Conservation (phyloP, 176 grass and related monocot species). For the Triticum timopheevii region DNA sequence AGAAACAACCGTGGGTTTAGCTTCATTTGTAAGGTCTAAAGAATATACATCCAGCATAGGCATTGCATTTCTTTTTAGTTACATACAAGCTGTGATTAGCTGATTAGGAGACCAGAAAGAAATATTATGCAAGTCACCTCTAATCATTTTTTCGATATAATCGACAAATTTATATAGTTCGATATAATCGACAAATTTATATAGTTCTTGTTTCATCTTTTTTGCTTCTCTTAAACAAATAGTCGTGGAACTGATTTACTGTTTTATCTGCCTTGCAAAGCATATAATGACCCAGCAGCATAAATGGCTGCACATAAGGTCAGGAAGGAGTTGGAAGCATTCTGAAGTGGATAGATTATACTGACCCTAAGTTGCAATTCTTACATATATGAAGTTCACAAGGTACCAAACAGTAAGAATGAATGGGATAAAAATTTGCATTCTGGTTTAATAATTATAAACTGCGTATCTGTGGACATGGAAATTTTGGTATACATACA, state of each 20-base stretch:
- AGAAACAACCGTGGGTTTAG: conserved; percentile 22
- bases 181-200: neutral
- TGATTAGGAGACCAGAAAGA: neutral
- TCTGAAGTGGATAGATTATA: neutral
- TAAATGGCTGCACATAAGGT: conserved; percentile 7
- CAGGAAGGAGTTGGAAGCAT: neutral
- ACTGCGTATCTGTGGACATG: neutral
- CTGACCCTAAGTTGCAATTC: neutral
- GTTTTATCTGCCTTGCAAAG: neutral
- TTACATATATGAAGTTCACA: neutral
- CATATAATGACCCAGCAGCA: neutral
- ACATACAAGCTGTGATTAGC: neutral
- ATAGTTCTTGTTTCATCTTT: neutral
- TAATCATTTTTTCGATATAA: neutral
- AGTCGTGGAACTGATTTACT: neutral
- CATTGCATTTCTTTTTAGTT: neutral
- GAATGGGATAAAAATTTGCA: neutral
- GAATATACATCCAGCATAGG: neutral
- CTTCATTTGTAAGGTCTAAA: neutral
- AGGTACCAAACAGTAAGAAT: neutral
- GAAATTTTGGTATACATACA: neutral
- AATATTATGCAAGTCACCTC: conserved; percentile 1
- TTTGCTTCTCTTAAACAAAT: neutral
- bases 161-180: neutral
- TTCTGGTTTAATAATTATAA: neutral